phyloP scores from a whole-genome alignment of 1,139 yeast species.

The Geotrichum klebahnii region DNA sequence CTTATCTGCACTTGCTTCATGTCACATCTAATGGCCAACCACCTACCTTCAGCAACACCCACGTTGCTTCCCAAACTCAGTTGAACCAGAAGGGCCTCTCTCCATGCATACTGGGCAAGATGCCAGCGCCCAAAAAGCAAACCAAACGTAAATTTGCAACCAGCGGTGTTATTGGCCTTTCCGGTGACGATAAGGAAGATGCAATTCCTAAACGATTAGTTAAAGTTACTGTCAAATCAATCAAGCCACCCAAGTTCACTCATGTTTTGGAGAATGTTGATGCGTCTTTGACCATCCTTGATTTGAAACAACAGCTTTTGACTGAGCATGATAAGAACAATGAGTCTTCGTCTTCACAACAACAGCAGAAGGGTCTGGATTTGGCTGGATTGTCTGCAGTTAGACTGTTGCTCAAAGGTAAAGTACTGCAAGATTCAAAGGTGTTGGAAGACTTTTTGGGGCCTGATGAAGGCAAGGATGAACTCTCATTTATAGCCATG shows the following conservation, averaged over 20 bases:
- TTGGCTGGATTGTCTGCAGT: background rate
- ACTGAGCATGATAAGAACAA: background rate
- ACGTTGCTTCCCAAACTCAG: slow-evolving; percentile 4
- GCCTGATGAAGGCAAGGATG: slow-evolving; percentile 1
- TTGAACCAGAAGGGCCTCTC: background rate
- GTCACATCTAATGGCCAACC: slow-evolving; percentile 1
- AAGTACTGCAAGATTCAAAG: slow-evolving; percentile 13
- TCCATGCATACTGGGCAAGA: slow-evolving; percentile 3
- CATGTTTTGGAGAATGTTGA: background rate
- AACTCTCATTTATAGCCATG: slow-evolving; percentile 6
- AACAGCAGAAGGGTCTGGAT: background rate
- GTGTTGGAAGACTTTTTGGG: slow-evolving; percentile 1
- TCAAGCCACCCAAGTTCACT: slow-evolving; percentile 14
- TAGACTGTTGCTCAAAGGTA: slow-evolving; percentile 12
- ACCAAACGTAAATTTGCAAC: slow-evolving; percentile 3
- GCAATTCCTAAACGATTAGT: no score
- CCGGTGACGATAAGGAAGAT: background rate
- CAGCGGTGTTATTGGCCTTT: background rate
- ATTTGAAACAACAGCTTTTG: slow-evolving; percentile 3
- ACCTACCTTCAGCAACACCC: slow-evolving; percentile 5
- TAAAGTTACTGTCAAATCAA: slow-evolving; percentile 11
- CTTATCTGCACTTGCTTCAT: slow-evolving; percentile 12
- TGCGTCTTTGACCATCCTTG: slow-evolving; percentile 3
- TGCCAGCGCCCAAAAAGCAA: slow-evolving; percentile 9
- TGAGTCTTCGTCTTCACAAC: background rate